These are phyloP conservation scores for Picea sitchensis DNA, from an alignment of 75 land plant genomes.

Conservation along the genomic window DNA sequence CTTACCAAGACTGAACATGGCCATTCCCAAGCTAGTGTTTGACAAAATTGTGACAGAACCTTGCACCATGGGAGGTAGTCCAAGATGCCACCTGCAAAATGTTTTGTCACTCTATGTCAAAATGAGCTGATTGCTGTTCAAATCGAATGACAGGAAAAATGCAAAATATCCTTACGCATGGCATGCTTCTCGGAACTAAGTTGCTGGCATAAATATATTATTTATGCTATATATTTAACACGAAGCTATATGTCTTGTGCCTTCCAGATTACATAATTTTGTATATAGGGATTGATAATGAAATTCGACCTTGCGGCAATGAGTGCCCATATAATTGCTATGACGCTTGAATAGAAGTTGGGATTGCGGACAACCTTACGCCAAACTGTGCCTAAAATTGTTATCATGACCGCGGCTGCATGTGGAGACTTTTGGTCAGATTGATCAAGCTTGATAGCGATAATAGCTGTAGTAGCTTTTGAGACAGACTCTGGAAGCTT, in stretches of 20 bases:
- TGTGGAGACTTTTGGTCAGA: slow-evolving; percentile 4
- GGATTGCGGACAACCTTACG: slow-evolving; percentile 26
- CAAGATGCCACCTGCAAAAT: slow-evolving; percentile 49
- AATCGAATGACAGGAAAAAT: too few relatives aligned
- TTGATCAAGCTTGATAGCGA: not conserved
- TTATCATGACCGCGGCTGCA: not conserved
- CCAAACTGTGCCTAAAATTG: slow-evolving; percentile 19
- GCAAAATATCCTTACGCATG: too few relatives aligned
- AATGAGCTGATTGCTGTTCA: too few relatives aligned
- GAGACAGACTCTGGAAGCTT: not conserved
- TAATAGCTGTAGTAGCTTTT: not conserved
- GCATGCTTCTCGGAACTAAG: too few relatives aligned
- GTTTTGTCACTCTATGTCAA: too few relatives aligned
- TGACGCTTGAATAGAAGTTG: slow-evolving; percentile 25
- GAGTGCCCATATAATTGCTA: slow-evolving; percentile 30
- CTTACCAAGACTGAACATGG: slow-evolving; percentile 82
- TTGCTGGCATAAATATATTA: too few relatives aligned
- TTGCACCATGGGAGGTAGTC: slow-evolving; percentile 56
- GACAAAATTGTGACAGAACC: slow-evolving; percentile 65
- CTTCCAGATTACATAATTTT: too few relatives aligned
- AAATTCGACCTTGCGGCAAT: slow-evolving; percentile 17
- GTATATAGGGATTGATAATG: too few relatives aligned
- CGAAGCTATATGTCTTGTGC: too few relatives aligned
- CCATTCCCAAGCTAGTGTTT: slow-evolving; percentile 75
- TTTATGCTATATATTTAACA: too few relatives aligned